Evolutionary conservation across 306 rosid species (phyloP).

Genomic region (Lathyrus sativus): DNA sequence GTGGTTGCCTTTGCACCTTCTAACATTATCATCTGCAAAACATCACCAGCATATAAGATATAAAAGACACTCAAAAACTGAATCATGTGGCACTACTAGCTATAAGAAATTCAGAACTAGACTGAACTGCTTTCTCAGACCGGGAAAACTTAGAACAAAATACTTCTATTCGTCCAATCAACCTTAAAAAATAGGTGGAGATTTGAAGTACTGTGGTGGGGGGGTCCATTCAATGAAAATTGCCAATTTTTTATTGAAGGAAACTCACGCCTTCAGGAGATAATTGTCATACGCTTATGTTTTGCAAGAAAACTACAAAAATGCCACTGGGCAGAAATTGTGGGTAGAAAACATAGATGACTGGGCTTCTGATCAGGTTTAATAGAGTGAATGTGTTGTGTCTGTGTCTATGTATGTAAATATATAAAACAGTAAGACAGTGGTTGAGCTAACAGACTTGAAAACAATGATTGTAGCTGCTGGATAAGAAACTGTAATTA

Average conservation of each 20-base stretch:
- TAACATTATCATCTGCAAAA: constrained; percentile 86
- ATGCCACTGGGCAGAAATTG: not conserved
- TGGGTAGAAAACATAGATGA: not conserved
- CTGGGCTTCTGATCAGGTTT: not conserved
- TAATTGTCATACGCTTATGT: not conserved
- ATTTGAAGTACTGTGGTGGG: not conserved
- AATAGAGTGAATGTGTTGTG: not conserved
- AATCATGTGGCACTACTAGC: not conserved
- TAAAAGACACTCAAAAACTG: constrained; percentile 9
- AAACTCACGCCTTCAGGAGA: not conserved
- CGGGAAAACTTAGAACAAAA: not conserved
- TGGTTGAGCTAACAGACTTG: not conserved
- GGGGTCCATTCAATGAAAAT: no score
- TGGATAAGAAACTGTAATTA: not conserved
- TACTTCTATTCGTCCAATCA: not conserved
- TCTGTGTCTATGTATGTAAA: no score
- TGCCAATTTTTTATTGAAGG: not conserved
- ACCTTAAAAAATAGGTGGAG: constrained; percentile 7
- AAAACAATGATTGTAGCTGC: constrained; percentile 1
- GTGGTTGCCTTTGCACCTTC: constrained; percentile 99
- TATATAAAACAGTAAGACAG: not conserved
- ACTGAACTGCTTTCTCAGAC: not conserved
- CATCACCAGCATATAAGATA: constrained; percentile 25
- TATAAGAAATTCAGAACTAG: constrained; percentile 6
- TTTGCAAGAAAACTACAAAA: constrained; percentile 4